Conservation (phyloP, 2,329 filamentous ascomycete genomes). For the Xylaria sp. region DNA sequence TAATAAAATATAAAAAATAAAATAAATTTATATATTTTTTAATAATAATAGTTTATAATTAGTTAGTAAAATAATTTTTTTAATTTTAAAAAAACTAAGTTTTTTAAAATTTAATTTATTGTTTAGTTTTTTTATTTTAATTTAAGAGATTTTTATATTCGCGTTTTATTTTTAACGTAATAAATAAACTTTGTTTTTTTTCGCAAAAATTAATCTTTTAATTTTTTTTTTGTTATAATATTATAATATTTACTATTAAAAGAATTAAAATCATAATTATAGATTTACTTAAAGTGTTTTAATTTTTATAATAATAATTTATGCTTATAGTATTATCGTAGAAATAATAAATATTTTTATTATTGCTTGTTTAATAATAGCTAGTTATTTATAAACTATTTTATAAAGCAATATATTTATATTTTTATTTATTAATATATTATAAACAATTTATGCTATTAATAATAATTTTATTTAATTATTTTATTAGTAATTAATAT, state of each 20-base stretch:
- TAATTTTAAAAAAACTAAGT: neutral
- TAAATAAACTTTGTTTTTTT: neutral
- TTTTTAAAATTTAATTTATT: conserved; percentile 1
- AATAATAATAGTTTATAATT: neutral
- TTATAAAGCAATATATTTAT: neutral
- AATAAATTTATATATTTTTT: neutral
- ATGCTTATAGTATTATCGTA: neutral
- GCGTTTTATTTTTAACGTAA: neutral
- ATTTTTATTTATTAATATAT: neutral
- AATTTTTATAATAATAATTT: neutral
- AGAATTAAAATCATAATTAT: neutral
- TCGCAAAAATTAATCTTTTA: neutral
- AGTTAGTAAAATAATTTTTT: neutral
- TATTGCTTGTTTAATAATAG: neutral
- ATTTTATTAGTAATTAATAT: no score
- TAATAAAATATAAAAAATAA: neutral
- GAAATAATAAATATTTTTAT: neutral
- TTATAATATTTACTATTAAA: neutral
- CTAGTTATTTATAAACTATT: neutral
- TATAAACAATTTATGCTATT: neutral
- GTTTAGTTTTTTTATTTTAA: neutral
- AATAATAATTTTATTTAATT: neutral
- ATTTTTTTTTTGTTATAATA: neutral
- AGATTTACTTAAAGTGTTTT: neutral
- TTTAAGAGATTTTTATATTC: neutral